Evolutionary conservation across 768 basidiomycete species (phyloP), one percentile per base, ranked within the genome.

Genomic region (Xerocomus spinulosus): DNA sequence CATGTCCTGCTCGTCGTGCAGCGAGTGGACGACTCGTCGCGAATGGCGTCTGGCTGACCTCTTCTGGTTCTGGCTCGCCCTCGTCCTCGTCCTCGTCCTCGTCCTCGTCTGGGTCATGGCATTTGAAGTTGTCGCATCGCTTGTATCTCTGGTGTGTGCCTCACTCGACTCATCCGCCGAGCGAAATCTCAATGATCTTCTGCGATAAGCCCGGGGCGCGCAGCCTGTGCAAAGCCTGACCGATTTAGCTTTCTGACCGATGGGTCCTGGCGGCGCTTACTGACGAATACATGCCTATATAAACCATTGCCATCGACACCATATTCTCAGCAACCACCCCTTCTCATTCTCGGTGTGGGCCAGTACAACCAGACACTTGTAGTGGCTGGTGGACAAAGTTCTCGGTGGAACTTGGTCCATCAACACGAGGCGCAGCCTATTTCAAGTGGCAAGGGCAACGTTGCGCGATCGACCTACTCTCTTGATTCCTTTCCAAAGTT

Each of bases 21-120:
- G n/a, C 49, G 52, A 29, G 26, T 29, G 9, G 4, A 18, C 12
- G 13, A n/a, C n/a, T n/a, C 6, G 24, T n/a, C 44, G 13, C 4
- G 7, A 14, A 7, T 15, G 18, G 23, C 4, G 3, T 9, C 18
- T 6, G 21, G 38, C 23, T 5, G 42, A 60, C 24, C n/a, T n/a
- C 48, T 57, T 37, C 68, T 30, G 61, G 65, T 25, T 42, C 56
- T n/a, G n/a, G n/a, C n/a, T n/a, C n/a, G n/a, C n/a, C n/a, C n/a
- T n/a, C n/a, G n/a, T n/a, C n/a, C n/a, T n/a, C n/a, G n/a, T n/a
- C n/a, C n/a, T n/a, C 57, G 1, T 66, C 70, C 15, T 70, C 68
- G 7, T 70, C 68, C 3, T 67, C 68, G 10, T 49, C 57, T n/a
- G n/a, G n/a, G 25, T 42, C 56, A 35, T 15, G 6, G 7, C n/a